These are phyloP conservation scores for Kuraishia cidri DNA, from an alignment of 805 yeast genomes.

Conservation along the genomic window DNA sequence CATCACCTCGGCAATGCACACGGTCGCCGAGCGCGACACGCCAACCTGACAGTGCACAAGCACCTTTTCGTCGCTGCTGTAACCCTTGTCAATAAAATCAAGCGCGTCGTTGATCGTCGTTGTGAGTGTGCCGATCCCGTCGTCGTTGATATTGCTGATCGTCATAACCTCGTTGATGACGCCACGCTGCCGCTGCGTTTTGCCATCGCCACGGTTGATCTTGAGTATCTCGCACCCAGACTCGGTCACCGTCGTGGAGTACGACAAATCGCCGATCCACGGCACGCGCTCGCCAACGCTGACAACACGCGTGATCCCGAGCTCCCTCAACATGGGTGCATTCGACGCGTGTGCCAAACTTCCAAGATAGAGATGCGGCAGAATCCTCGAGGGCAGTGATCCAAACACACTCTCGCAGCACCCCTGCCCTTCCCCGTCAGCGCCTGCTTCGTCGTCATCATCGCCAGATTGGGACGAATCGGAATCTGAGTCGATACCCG, in stretches of 20 bases:
- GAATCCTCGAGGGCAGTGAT: slow-evolving; percentile 73
- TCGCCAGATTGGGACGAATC: background rate
- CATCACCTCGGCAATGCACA: slow-evolving; percentile 94
- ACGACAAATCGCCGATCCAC: slow-evolving; percentile 39
- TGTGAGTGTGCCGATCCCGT: slow-evolving; percentile 77
- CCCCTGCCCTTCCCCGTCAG: slow-evolving; percentile 9
- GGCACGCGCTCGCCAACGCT: slow-evolving; percentile 77
- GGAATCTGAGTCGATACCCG: background rate
- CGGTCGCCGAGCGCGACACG: slow-evolving; percentile 90
- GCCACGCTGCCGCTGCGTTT: slow-evolving; percentile 9
- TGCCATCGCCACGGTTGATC: slow-evolving; percentile 6
- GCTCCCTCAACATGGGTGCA: slow-evolving; percentile 45
- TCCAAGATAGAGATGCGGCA: slow-evolving; percentile 82
- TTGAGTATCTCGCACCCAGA: slow-evolving; percentile 19
- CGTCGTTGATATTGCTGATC: slow-evolving; percentile 75
- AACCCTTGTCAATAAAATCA: slow-evolving; percentile 52
- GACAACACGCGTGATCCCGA: slow-evolving; percentile 68
- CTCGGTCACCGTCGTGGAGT: slow-evolving; percentile 9
- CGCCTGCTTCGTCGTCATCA: slow-evolving; percentile 2
- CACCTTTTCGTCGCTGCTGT: slow-evolving; percentile 34
- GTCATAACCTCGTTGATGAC: slow-evolving; percentile 38
- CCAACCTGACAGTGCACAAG: slow-evolving; percentile 95
- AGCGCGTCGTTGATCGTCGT: slow-evolving; percentile 55
- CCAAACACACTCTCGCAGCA: slow-evolving; percentile 33
- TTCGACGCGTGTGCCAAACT: slow-evolving; percentile 76